phyloP scores from a whole-genome alignment of 108 stramenopile genomes.

The Cylindrotheca closterium region DNA sequence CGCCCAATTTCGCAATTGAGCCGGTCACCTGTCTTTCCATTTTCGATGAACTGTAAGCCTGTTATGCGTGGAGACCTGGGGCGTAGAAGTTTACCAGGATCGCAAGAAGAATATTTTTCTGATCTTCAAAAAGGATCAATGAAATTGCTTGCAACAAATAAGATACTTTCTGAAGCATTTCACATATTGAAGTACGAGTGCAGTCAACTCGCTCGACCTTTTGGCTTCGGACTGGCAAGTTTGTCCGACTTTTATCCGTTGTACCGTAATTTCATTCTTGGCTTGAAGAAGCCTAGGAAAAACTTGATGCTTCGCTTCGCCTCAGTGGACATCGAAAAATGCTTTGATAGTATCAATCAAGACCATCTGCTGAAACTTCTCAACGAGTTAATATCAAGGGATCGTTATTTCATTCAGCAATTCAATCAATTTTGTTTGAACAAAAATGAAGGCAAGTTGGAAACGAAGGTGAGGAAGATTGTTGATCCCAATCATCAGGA shows the following conservation, averaged over 20 bases:
- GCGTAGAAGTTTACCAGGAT: too few relatives aligned
- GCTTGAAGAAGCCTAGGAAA: conserved; percentile 9
- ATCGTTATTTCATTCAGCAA: conserved; percentile 66
- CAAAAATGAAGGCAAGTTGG: conserved; percentile 10
- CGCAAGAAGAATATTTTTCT: too few relatives aligned
- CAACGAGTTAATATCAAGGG: conserved; percentile 40
- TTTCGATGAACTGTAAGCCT: neutral
- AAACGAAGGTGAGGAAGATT: conserved; percentile 9
- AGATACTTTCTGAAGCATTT: conserved; percentile 55
- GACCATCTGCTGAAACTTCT: conserved; percentile 53
- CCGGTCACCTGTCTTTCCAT: neutral
- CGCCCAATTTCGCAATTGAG: conserved; percentile 78
- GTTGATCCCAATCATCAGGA: neutral
- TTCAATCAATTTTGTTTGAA: conserved; percentile 50
- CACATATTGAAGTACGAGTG: conserved; percentile 70
- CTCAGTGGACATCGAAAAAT: conserved; percentile 80
- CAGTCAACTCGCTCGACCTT: conserved; percentile 26
- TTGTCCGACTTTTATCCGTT: conserved; percentile 64
- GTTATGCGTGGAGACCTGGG: too few relatives aligned
- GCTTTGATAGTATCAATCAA: conserved; percentile 85
- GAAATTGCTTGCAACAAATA: conserved; percentile 44
- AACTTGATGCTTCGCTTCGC: conserved; percentile 58
- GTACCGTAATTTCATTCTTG: conserved; percentile 47
- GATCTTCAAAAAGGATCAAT: neutral
- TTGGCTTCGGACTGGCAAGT: conserved; percentile 69